Conservation (phyloP, 2,329 filamentous ascomycete species). For the Cercospora sojina region DNA sequence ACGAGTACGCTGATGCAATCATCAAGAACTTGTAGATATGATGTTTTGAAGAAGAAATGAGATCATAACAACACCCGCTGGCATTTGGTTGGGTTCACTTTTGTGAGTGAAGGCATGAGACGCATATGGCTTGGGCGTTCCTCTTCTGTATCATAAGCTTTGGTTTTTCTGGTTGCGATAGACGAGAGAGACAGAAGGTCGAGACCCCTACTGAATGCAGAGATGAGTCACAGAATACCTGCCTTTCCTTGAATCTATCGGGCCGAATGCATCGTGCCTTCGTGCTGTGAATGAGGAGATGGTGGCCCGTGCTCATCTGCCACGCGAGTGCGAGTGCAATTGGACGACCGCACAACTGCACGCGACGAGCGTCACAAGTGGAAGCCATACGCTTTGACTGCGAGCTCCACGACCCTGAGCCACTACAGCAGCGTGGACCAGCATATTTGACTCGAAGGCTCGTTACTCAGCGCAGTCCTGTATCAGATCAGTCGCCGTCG, state of each 20-base stretch:
- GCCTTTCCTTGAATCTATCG: not conserved
- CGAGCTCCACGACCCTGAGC: not conserved
- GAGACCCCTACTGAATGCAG: not conserved
- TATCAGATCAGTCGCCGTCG: not conserved
- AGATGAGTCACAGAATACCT: not conserved
- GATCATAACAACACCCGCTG: not conserved
- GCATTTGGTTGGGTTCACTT: constrained; percentile 5
- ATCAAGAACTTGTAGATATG: constrained; percentile 60
- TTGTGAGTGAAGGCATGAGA: not conserved
- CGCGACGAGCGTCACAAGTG: not conserved
- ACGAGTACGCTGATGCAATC: constrained; percentile 90
- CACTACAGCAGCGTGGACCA: not conserved
- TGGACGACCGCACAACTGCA: no score
- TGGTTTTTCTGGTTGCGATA: not conserved
- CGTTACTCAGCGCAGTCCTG: not conserved
- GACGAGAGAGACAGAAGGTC: not conserved
- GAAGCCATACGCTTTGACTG: not conserved
- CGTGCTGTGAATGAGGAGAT: not conserved
- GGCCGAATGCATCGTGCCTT: not conserved
- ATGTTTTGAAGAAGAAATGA: constrained; percentile 6
- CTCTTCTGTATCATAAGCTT: constrained; percentile 6
- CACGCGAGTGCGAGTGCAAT: not conserved
- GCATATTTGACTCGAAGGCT: not conserved
- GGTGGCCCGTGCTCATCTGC: not conserved
- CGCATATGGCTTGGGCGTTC: constrained; percentile 6